Percentiles rank a stretch among this genome's conserved stretches.
These are phyloP conservation scores for Nymphaea thermarum DNA, from an alignment of 164 flowering plant genomes.

Conservation along the genomic window DNA sequence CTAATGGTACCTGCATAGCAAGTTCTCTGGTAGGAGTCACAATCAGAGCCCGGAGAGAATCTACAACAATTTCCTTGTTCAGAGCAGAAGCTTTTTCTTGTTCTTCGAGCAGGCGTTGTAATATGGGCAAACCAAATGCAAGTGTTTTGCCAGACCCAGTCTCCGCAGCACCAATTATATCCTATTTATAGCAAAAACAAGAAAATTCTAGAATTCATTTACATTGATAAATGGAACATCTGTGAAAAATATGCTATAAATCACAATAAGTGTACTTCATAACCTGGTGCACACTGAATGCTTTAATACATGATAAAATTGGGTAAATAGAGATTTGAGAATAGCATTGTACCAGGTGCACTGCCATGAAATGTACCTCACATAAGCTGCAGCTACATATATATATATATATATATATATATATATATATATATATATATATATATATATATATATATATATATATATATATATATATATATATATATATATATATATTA, in stretches of 20 bases:
- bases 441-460: too few relatives aligned
- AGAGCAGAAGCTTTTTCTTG: slow-evolving; percentile 43
- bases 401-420: too few relatives aligned
- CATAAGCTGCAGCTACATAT: too few relatives aligned
- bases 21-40: slow-evolving; percentile 96
- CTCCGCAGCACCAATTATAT: slow-evolving; percentile 95
- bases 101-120: slow-evolving; percentile 85
- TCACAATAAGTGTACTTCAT: too few relatives aligned
- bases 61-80: slow-evolving; percentile 27
- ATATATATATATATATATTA: too few relatives aligned
- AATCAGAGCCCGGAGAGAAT: slow-evolving; percentile 67
- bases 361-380: too few relatives aligned
- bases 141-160: slow-evolving; percentile 98
- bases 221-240: neutral
- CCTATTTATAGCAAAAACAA: slow-evolving; percentile 25
- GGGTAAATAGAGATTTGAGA: too few relatives aligned
- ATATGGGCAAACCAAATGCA: slow-evolving; percentile 91
- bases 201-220: neutral
- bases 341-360: too few relatives aligned
- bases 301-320: too few relatives aligned
- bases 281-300: too few relatives aligned
- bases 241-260: neutral
- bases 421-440: too few relatives aligned
- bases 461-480: too few relatives aligned
- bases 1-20: slow-evolving; percentile 63